phyloP scores from a whole-genome alignment of 768 basidiomycete genomes.

The Boletellus ananiceps region DNA sequence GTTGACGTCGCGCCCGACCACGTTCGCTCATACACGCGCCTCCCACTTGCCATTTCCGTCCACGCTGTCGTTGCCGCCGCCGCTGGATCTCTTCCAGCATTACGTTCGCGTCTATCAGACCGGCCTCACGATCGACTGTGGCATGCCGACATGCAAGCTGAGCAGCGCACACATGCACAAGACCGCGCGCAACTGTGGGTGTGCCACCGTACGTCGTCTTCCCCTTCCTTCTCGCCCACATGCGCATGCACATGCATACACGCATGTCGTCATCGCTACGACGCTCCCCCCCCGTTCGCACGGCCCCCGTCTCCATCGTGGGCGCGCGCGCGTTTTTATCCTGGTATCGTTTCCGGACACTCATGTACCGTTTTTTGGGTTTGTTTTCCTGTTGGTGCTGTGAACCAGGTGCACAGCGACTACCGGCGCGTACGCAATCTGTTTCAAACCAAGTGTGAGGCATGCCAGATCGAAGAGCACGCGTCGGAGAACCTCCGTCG shows the following conservation, averaged over 20 bases:
- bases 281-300: no score
- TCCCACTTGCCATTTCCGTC: no score
- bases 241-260: no score
- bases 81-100: slow-evolving; percentile 39
- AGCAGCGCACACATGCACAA: slow-evolving; percentile 59
- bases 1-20: not conserved
- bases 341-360: not conserved
- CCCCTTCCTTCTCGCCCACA: not conserved
- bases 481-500: slow-evolving; percentile 32
- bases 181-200: slow-evolving; percentile 53
- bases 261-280: no score
- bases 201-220: slow-evolving; percentile 36
- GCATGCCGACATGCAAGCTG: slow-evolving; percentile 43
- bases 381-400: no score
- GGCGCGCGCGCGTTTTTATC: not conserved
- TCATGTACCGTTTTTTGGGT: not conserved
- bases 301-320: not conserved
- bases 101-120: slow-evolving; percentile 61
- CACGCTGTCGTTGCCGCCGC: no score
- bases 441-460: slow-evolving; percentile 62
- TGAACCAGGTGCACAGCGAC: slow-evolving; percentile 38
- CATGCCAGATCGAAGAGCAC: slow-evolving; percentile 40
- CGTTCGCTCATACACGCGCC: slow-evolving; percentile 2
- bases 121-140: slow-evolving; percentile 55
- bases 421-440: slow-evolving; percentile 56